These are phyloP conservation scores for Naumovozyma castellii DNA, from an alignment of 805 yeast species.

Conservation along the genomic window DNA sequence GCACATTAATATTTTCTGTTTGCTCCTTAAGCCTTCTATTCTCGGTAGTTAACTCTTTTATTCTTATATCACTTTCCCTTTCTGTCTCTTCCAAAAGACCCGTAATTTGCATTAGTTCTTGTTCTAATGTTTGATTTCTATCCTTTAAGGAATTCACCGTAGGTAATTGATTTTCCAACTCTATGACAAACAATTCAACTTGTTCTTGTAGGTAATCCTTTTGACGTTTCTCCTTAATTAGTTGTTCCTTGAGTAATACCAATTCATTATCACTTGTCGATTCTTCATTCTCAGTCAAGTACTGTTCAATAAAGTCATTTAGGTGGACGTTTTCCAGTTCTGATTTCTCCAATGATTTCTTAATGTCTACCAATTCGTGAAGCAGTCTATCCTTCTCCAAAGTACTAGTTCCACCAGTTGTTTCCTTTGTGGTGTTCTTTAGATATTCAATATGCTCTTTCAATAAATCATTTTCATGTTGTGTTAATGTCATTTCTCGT, in stretches of 20 bases:
- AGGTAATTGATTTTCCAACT: conserved; percentile 73
- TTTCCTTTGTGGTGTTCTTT: conserved; percentile 20
- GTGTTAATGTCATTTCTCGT: conserved; percentile 49
- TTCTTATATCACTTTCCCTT: conserved; percentile 38
- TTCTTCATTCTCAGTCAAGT: conserved; percentile 20
- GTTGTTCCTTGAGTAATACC: conserved; percentile 52
- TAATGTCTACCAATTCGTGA: conserved; percentile 21
- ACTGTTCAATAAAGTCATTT: conserved; percentile 31
- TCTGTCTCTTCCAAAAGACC: conserved; percentile 45
- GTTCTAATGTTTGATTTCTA: conserved; percentile 46
- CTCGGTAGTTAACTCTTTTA: conserved; percentile 16
- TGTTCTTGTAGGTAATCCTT: conserved; percentile 63
- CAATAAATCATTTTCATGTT: conserved; percentile 36
- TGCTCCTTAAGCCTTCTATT: conserved; percentile 22
- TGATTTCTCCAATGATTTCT: conserved; percentile 29
- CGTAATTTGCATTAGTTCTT: conserved; percentile 46
- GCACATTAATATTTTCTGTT: conserved; percentile 31
- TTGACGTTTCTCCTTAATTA: conserved; percentile 59
- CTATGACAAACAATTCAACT: conserved; percentile 60
- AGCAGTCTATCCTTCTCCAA: conserved; percentile 28
- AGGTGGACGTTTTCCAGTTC: conserved; percentile 10
- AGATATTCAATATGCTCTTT: conserved; percentile 29
- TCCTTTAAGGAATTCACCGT: conserved; percentile 56
- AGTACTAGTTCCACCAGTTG: conserved; percentile 2
- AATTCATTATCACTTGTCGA: background rate